Conservation (phyloP, 73 alveolate genomes). For the Effrenium voratum region DNA sequence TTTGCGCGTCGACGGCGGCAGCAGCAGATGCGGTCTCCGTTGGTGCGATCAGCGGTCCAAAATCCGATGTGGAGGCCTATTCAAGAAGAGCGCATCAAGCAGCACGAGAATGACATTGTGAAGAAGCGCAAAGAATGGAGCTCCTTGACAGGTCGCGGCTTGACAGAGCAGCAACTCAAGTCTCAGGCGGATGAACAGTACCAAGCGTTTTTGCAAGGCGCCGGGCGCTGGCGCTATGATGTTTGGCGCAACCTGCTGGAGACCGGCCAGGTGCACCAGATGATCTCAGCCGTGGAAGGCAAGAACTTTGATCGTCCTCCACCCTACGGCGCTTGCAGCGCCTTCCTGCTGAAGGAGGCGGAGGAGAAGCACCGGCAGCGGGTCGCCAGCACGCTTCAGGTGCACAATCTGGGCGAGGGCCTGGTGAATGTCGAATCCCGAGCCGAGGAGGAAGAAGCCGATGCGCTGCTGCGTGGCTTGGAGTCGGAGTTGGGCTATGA, state of each 20-base stretch:
- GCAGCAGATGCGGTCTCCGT: conserved; percentile 5
- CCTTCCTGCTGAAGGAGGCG: conserved; percentile 33
- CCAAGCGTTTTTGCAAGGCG: conserved; percentile 35
- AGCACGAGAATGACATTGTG: conserved; percentile 2
- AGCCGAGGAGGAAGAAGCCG: conserved; percentile 21
- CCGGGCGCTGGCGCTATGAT: conserved; percentile 75
- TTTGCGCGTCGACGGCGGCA: conserved; percentile 51
- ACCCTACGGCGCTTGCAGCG: not conserved
- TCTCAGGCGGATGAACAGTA: conserved; percentile 32
- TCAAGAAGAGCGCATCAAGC: conserved; percentile 35
- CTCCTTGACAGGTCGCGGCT: conserved; percentile 47
- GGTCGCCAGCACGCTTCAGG: not conserved
- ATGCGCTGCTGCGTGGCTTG: conserved; percentile 9
- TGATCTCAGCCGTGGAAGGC: conserved; percentile 16
- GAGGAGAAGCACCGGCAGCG: conserved; percentile 38
- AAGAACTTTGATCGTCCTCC: conserved; percentile 11
- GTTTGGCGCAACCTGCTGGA: conserved; percentile 58
- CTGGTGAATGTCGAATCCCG: not conserved
- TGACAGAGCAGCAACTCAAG: conserved; percentile 44
- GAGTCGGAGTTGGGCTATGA: conserved; percentile 52
- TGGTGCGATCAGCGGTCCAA: conserved; percentile 51
- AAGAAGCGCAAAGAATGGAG: conserved; percentile 51
- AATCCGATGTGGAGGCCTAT: conserved; percentile 48
- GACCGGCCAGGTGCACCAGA: conserved; percentile 24
- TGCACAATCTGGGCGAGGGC: not conserved